These are phyloP conservation scores for Ballota nigra DNA, from an alignment of 257 asterid species.

Conservation along the genomic window DNA sequence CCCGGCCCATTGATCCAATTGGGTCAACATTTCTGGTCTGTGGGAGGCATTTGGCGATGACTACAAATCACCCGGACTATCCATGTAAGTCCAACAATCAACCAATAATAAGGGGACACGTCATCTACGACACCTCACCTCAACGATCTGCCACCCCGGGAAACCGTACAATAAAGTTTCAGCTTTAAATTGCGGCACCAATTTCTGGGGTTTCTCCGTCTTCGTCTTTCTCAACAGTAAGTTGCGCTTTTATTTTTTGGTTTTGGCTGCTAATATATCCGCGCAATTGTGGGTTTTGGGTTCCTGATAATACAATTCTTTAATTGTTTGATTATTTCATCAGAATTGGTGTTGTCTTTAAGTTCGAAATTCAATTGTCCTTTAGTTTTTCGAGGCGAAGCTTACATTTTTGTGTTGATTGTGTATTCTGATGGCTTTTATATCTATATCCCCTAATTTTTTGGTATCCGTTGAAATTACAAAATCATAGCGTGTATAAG, in stretches of 20 bases:
- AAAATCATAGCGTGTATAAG: background rate
- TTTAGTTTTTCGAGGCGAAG: background rate
- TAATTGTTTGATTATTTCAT: background rate
- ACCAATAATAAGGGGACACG: conserved; percentile 22
- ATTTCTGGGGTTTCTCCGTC: conserved; percentile 9
- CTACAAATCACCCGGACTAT: background rate
- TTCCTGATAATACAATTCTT: background rate
- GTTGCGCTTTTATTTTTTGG: background rate
- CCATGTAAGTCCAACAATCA: background rate
- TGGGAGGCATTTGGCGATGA: background rate
- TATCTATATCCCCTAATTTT: background rate
- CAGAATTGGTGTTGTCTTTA: background rate
- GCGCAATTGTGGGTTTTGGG: background rate
- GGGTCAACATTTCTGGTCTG: background rate
- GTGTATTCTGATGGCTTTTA: background rate
- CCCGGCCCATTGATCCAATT: background rate
- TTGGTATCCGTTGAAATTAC: background rate
- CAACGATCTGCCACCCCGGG: background rate
- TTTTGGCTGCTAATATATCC: background rate
- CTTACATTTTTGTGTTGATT: background rate
- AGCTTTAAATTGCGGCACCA: conserved; percentile 13
- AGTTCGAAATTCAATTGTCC: background rate
- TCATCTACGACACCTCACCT: conserved; percentile 27
- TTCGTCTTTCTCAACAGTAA: conserved; percentile 19
- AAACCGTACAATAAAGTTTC: background rate